A percentile compares a stretch with the other conserved stretches of the same genome.
Conservation (phyloP, 805 yeast species). For the Ogataea minuta region DNA sequence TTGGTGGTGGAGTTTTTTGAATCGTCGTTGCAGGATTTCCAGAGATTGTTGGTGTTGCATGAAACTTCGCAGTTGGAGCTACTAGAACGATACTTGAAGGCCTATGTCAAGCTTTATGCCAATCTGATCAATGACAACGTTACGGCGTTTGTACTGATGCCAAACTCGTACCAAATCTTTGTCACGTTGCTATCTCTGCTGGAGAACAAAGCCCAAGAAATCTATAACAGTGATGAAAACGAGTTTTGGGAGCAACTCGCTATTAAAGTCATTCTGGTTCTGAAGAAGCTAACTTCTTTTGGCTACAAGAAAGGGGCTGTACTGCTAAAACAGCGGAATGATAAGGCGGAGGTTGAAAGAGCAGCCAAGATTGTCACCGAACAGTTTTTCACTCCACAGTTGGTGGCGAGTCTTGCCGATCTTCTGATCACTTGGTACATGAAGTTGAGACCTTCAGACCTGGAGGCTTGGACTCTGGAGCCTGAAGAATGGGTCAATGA, state of each 20-base stretch:
- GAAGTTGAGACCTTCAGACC: constrained; percentile 67
- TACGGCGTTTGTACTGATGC: constrained; percentile 66
- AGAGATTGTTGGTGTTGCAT: constrained; percentile 51
- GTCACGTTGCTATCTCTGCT: constrained; percentile 58
- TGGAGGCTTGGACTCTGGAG: constrained; percentile 78
- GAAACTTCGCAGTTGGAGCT: constrained; percentile 46
- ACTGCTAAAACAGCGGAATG: constrained; percentile 57
- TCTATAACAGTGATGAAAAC: constrained; percentile 57
- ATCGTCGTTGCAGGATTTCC: constrained; percentile 56
- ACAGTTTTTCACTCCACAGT: constrained; percentile 56
- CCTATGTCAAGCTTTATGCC: constrained; percentile 72
- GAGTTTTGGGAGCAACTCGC: constrained; percentile 75
- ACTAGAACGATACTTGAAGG: constrained; percentile 68
- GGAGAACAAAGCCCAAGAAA: constrained; percentile 59
- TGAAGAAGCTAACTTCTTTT: constrained; percentile 63
- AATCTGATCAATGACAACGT: constrained; percentile 60
- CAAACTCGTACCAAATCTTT: constrained; percentile 60
- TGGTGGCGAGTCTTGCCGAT: constrained; percentile 59
- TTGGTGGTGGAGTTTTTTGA: constrained; percentile 61
- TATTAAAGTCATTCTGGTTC: constrained; percentile 59
- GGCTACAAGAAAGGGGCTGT: constrained; percentile 66
- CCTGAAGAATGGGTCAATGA: constrained; percentile 95
- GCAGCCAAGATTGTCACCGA: constrained; percentile 53
- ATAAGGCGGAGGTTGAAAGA: constrained; percentile 57
- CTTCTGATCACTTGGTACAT: constrained; percentile 72